A percentile compares a stretch with the other conserved stretches of the same genome.
Conservation (phyloP, 805 yeast genomes). For the Pichia thaimueangensis region DNA sequence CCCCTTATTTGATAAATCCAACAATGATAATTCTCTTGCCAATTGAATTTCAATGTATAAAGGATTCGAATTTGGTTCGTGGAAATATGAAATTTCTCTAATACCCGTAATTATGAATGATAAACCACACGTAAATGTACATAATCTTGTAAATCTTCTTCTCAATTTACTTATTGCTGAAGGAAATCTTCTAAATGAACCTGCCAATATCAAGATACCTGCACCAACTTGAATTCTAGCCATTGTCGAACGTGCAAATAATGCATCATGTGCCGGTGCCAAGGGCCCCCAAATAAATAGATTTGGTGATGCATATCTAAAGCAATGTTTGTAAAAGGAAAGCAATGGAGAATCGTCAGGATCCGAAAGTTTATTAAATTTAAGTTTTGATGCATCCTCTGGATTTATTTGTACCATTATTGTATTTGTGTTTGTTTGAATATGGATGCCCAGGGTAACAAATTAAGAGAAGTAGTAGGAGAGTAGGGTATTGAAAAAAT, state of each 20-base stretch:
- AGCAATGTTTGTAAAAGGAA: constrained; percentile 18
- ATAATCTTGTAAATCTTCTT: constrained; percentile 8
- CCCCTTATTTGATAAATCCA: constrained; percentile 32
- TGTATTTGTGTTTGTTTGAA: too few relatives aligned
- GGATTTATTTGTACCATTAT: constrained; percentile 11
- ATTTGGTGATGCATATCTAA: constrained; percentile 26
- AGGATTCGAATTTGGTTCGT: constrained; percentile 21
- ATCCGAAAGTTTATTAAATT: constrained; percentile 21
- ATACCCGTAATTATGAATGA: constrained; percentile 12
- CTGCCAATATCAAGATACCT: constrained; percentile 17
- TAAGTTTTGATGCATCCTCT: constrained; percentile 8
- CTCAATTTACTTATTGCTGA: constrained; percentile 5
- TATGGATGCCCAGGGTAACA: too few relatives aligned
- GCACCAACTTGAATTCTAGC: constrained; percentile 23
- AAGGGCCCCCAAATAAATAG: constrained; percentile 29
- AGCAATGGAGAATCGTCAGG: constrained; percentile 19
- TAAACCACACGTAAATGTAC: constrained; percentile 17
- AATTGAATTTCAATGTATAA: constrained; percentile 23
- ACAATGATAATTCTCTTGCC: constrained; percentile 17
- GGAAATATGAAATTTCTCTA: constrained; percentile 15
- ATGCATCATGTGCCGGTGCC: constrained; percentile 32
- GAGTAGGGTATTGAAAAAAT: neutral
- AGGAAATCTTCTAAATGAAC: constrained; percentile 11
- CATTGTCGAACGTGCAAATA: constrained; percentile 20
- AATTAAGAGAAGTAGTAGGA: neutral